A percentile compares a stretch with the other conserved stretches of the same genome.
phyloP scores from a whole-genome alignment of 164 flowering plant genomes.

The Vitis rupestris region DNA sequence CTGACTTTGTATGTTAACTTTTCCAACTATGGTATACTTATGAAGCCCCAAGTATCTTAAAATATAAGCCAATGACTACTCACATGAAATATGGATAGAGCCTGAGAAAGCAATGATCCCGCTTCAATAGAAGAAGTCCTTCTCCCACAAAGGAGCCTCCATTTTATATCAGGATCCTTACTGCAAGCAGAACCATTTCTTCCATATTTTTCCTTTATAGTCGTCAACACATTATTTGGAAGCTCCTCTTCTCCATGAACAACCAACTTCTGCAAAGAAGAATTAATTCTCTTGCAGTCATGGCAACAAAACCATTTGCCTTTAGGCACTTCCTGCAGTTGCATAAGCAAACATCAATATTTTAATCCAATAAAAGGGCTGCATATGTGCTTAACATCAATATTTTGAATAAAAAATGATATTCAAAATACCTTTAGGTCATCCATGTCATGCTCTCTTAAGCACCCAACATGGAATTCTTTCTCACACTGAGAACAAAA shows the following conservation, averaged over 20 bases:
- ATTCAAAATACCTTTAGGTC: slow-evolving; percentile 53
- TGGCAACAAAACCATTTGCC: slow-evolving; percentile 86
- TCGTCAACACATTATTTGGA: slow-evolving; percentile 36
- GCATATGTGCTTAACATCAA: background rate
- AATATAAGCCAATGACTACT: slow-evolving; percentile 25
- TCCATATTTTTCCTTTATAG: slow-evolving; percentile 46
- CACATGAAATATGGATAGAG: slow-evolving; percentile 75
- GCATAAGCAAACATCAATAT: background rate
- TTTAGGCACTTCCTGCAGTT: slow-evolving; percentile 74
- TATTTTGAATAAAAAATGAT: background rate
- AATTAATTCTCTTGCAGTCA: slow-evolving; percentile 55
- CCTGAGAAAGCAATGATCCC: slow-evolving; percentile 50
- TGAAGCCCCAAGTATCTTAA: background rate
- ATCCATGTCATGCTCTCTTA: slow-evolving; percentile 61
- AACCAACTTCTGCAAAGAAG: slow-evolving; percentile 50
- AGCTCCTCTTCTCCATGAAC: slow-evolving; percentile 50
- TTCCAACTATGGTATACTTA: no score
- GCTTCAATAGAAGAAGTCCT: slow-evolving; percentile 41
- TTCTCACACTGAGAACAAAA: slow-evolving; percentile 69
- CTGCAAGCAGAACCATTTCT: slow-evolving; percentile 15
- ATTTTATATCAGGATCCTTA: slow-evolving; percentile 52
- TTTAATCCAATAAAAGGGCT: background rate
- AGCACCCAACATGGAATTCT: slow-evolving; percentile 88
- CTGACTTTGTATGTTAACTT: no score
- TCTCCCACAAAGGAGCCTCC: slow-evolving; percentile 76